These are phyloP conservation scores for Boletus fagicola DNA, from an alignment of 768 basidiomycete species.

Conservation along the genomic window DNA sequence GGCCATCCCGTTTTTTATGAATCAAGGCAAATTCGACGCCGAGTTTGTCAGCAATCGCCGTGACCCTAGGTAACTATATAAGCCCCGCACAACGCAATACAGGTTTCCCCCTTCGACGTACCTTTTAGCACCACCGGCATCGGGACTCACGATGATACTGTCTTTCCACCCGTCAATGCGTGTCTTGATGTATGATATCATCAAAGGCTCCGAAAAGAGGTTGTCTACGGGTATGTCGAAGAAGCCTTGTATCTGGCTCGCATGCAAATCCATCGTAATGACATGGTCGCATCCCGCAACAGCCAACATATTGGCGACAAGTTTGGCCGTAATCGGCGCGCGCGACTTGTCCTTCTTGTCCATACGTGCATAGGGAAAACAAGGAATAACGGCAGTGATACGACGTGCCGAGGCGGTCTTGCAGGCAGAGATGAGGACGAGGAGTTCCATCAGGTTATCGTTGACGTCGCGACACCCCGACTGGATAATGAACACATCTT, in stretches of 20 bases:
- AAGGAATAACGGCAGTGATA: constrained; percentile 97
- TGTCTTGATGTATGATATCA: constrained; percentile 90
- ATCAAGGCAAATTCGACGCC: constrained; percentile 95
- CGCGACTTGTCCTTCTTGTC: constrained; percentile 98
- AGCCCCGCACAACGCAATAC: not conserved
- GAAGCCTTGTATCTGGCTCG: constrained; percentile 97
- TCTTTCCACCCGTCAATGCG: constrained; percentile 84
- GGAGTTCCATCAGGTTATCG: constrained; percentile 97
- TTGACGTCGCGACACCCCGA: constrained; percentile 87
- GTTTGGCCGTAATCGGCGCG: constrained; percentile 96
- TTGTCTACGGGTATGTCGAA: constrained; percentile 99
- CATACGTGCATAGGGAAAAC: constrained; percentile 95
- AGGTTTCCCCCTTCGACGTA: constrained; percentile 37
- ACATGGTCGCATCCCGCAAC: constrained; percentile 98
- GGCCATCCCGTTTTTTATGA: constrained; percentile 83
- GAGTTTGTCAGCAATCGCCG: constrained; percentile 93
- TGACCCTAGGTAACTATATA: constrained; percentile 58
- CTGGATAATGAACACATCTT: constrained; percentile 99
- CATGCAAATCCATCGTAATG: constrained; percentile 99
- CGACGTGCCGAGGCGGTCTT: constrained; percentile 93
- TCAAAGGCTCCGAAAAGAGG: constrained; percentile 92
- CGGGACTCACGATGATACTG: constrained; percentile 91
- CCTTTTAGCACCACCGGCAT: constrained; percentile 99
- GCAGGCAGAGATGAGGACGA: constrained; percentile 97
- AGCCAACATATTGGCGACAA: constrained; percentile 96